These are phyloP conservation scores for Favolaschia claudopus DNA, from an alignment of 768 basidiomycete genomes.

Conservation along the genomic window DNA sequence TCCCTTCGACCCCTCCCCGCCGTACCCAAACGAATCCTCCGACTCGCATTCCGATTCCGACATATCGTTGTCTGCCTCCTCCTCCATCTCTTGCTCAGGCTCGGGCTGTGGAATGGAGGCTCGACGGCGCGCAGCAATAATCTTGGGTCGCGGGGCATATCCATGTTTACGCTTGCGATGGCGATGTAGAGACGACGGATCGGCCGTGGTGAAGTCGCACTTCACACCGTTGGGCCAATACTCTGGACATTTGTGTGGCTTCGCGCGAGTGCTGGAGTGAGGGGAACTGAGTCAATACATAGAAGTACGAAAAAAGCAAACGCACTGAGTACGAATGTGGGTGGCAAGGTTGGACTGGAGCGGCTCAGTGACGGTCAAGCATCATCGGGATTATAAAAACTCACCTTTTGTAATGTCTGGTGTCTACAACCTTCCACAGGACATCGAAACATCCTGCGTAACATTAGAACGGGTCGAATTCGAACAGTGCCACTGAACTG, in stretches of 20 bases:
- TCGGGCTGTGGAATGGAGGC: background rate
- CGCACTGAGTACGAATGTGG: conserved; percentile 40
- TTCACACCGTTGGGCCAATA: background rate
- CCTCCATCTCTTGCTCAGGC: background rate
- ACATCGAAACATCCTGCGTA: conserved; percentile 34
- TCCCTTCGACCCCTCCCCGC: background rate
- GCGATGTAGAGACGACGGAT: conserved; percentile 22
- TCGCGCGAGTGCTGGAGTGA: conserved; percentile 23
- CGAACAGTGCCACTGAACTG: background rate
- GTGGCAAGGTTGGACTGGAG: conserved; percentile 35
- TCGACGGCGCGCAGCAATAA: no score
- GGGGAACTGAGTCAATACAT: background rate
- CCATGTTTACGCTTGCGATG: conserved; percentile 27
- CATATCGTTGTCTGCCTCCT: background rate
- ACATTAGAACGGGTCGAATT: background rate
- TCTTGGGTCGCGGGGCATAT: conserved; percentile 18
- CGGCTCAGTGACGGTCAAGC: no score
- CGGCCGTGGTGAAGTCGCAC: conserved; percentile 17
- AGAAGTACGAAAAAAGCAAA: background rate
- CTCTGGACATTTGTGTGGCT: conserved; percentile 28
- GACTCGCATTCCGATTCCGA: conserved; percentile 15
- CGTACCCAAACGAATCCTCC: conserved; percentile 18
- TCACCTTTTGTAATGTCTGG: conserved; percentile 35
- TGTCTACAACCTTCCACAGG: conserved; percentile 27
- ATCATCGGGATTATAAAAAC: no score